A percentile compares a stretch with the other conserved stretches of the same genome.
phyloP scores from a whole-genome alignment of 768 basidiomycete genomes.

The Suillus cothurnatus region DNA sequence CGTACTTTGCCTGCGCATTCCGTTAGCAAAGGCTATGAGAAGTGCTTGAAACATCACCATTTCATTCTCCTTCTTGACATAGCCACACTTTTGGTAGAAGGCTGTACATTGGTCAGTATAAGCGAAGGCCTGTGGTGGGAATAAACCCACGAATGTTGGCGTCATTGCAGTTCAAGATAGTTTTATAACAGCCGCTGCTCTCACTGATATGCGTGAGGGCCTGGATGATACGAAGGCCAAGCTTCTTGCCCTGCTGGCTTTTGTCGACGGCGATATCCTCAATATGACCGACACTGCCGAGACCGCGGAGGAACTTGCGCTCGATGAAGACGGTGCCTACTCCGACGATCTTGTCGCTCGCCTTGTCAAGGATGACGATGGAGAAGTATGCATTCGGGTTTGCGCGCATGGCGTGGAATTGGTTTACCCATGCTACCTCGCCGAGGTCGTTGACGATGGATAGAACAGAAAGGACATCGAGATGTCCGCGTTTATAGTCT shows the following conservation, averaged over 20 bases:
- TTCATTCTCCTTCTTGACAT: conserved; percentile 85
- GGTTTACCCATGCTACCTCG: conserved; percentile 64
- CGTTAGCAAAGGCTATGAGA: not conserved
- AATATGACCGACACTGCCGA: conserved; percentile 92
- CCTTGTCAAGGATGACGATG: conserved; percentile 79
- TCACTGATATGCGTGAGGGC: conserved; percentile 86
- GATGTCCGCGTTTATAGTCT: conserved; percentile 82
- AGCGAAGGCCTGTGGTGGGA: conserved; percentile 5
- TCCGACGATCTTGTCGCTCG: conserved; percentile 78
- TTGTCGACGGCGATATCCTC: conserved; percentile 97
- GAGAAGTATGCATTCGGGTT: conserved; percentile 73
- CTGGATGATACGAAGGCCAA: conserved; percentile 86
- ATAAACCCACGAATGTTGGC: conserved; percentile 82
- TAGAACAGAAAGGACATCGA: conserved; percentile 76
- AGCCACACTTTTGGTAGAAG: conserved; percentile 98
- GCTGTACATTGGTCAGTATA: conserved; percentile 47
- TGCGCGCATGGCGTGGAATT: conserved; percentile 64
- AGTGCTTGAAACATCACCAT: conserved; percentile 64
- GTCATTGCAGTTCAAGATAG: conserved; percentile 93
- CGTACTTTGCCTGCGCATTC: conserved; percentile 56
- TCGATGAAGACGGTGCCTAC: conserved; percentile 87
- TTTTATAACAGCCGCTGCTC: conserved; percentile 87
- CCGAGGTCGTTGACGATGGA: conserved; percentile 71
- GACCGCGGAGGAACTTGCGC: conserved; percentile 87
- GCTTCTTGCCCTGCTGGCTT: conserved; percentile 86